Base-by-base conservation (phyloP, 192 early-diverging fungal genomes). In the Entomortierella lignicola region DNA sequence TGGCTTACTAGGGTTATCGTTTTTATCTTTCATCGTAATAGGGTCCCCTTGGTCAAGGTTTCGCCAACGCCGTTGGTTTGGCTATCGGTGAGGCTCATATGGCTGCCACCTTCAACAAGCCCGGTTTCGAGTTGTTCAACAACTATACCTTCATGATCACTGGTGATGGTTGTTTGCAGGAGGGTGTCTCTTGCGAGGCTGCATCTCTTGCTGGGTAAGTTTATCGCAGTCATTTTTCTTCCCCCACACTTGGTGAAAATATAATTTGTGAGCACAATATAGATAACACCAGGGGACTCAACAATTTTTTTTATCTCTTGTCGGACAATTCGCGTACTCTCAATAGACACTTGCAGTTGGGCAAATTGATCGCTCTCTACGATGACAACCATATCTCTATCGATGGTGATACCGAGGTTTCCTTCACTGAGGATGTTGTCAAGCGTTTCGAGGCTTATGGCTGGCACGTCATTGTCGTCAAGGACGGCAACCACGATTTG, bases 121-220 rank as follows among this genome's bases (percentile, higher is more conserved):
- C 95, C 29, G 94, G 90, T 20, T 98, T 88, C 86, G 87, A 89
- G 41, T 81, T 99, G 30, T 89, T 99, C 74, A 87, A 94, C 83
- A 97, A 97, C 89, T 86, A 91, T 71, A 94, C 93, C 51, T 98
- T 90, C 60, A 86, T 88, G 51, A 93, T 99, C 69, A 81, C 89
- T 50, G 98, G 98, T 67, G 98, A 99, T 81, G 98, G 98, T 29
- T 99, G 98, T 85, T 85, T 99, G 66, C 98, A 99, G 86, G 98
- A 99, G 86, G 98, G 98, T 89, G 95, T 99, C 48, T 81, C 92
- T 27, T 88, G 92, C 37, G 98, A 99, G 86, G 94, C 98, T 52
- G 87, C 86, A 55, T 96, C 96, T 41, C 87, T 99, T 58, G 98
- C 98, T 61, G 98, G 93, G 94, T 89, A 84, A 82, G 77, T 74